These are phyloP conservation scores for Wolfiporia cocos DNA, from an alignment of 1,284 basidiomycete genomes.

Conservation along the genomic window DNA sequence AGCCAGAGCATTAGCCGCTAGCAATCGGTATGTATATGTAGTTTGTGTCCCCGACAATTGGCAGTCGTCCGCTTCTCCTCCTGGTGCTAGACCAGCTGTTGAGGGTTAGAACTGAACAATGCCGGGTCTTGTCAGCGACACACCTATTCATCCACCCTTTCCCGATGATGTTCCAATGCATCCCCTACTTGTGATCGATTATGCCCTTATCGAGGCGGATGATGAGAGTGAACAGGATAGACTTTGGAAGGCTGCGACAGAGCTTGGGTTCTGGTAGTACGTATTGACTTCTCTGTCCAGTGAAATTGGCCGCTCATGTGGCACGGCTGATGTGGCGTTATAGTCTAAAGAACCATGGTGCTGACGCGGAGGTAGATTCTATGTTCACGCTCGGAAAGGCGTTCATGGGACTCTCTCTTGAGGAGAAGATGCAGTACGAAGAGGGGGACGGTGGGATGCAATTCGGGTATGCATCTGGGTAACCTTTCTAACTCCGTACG, in stretches of 20 bases:
- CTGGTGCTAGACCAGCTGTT: neutral
- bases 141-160: constrained; percentile 25
- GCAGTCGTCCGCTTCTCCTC: neutral
- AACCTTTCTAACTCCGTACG: constrained; percentile 15
- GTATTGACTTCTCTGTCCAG: constrained; percentile 10
- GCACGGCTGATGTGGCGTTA: neutral
- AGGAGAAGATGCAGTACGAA: constrained; percentile 56
- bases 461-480: no score
- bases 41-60: no score
- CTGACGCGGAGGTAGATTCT: constrained; percentile 36
- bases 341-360: constrained; percentile 56
- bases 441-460: constrained; percentile 55
- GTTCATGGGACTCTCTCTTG: constrained; percentile 47
- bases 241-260: constrained; percentile 27
- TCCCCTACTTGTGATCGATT: constrained; percentile 32
- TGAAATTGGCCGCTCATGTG: neutral
- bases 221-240: constrained; percentile 22
- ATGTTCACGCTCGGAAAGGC: constrained; percentile 55
- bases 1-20: no score
- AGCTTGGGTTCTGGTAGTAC: constrained; percentile 31
- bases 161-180: constrained; percentile 30
- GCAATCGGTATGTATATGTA: no score
- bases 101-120: neutral
- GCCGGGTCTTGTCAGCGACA: neutral
- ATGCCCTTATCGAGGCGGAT: constrained; percentile 19